A percentile compares a stretch with the other conserved stretches of the same genome.
phyloP scores from a whole-genome alignment of 331 rosid species.

The Telfairia occidentalis region DNA sequence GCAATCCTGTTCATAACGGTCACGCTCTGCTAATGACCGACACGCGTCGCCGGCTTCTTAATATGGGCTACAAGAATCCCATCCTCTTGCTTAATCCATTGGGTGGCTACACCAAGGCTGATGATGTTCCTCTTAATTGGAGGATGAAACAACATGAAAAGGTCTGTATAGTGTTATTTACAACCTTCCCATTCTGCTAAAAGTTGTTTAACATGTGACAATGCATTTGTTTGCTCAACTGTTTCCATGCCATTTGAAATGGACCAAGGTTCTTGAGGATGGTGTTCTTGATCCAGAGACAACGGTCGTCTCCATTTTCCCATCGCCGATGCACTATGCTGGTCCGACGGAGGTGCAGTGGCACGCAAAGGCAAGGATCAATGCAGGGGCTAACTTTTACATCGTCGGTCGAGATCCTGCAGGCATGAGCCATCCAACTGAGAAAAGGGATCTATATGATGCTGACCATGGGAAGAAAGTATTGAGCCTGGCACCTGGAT shows the following conservation, averaged over 20 bases:
- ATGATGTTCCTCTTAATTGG: conserved; percentile 92
- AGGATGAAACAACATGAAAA: conserved; percentile 93
- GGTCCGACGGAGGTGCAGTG: conserved; percentile 98
- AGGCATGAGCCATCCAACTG: conserved; percentile 87
- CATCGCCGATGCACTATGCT: conserved; percentile 94
- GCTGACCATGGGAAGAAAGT: conserved; percentile 97
- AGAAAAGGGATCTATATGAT: conserved; percentile 81
- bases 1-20: conserved; percentile 95
- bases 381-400: conserved; percentile 95
- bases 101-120: conserved; percentile 95
- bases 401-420: conserved; percentile 97
- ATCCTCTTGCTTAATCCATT: conserved; percentile 91
- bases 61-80: conserved; percentile 89
- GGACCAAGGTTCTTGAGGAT: conserved; percentile 73
- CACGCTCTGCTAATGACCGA: conserved; percentile 92
- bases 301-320: conserved; percentile 85
- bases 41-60: conserved; percentile 84
- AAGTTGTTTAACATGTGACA: too few species aligned
- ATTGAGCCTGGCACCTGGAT: conserved; percentile 88
- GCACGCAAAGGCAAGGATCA: conserved; percentile 98
- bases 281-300: conserved; percentile 98
- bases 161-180: too few species aligned
- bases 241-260: not conserved
- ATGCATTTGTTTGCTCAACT: too few species aligned
- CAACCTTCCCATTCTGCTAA: too few species aligned